Evolutionary conservation across 1,284 basidiomycete species (phyloP).

Genomic region (Pholiota adiposa): DNA sequence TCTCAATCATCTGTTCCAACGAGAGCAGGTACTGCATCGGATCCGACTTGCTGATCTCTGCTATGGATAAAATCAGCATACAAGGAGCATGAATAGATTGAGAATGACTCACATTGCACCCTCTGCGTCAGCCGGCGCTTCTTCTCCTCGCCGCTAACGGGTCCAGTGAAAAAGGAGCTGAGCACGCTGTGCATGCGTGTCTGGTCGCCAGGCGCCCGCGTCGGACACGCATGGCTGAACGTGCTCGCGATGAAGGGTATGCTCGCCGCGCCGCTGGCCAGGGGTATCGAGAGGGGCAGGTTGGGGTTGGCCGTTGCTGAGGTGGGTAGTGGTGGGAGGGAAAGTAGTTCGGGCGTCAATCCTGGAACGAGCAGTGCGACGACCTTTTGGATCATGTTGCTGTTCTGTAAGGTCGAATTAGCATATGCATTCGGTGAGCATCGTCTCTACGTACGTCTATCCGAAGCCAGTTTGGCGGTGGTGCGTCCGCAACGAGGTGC

Average conservation of each 20-base stretch:
- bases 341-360: slow-evolving; percentile 69
- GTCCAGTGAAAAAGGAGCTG: slow-evolving; percentile 78
- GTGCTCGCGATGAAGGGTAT: slow-evolving; percentile 81
- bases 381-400: slow-evolving; percentile 72
- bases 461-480: slow-evolving; percentile 82
- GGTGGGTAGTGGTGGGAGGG: slow-evolving; percentile 67
- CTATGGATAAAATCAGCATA: slow-evolving; percentile 37
- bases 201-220: slow-evolving; percentile 85
- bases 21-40: slow-evolving; percentile 77
- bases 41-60: slow-evolving; percentile 61
- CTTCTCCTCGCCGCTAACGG: slow-evolving; percentile 80
- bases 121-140: slow-evolving; percentile 62
- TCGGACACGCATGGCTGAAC: slow-evolving; percentile 91
- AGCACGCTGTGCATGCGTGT: slow-evolving; percentile 86
- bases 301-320: slow-evolving; percentile 69
- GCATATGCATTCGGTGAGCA: not conserved
- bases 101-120: slow-evolving; percentile 52
- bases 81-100: not conserved
- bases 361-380: slow-evolving; percentile 84
- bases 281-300: slow-evolving; percentile 66
- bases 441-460: slow-evolving; percentile 62
- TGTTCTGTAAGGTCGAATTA: slow-evolving; percentile 54
- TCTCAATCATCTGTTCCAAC: slow-evolving; percentile 86
- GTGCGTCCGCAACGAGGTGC: slow-evolving; percentile 81
- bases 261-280: slow-evolving; percentile 39